These are phyloP conservation scores for Plectosphaerella plurivora DNA, from an alignment of 2,329 filamentous ascomycete species.

Conservation along the genomic window DNA sequence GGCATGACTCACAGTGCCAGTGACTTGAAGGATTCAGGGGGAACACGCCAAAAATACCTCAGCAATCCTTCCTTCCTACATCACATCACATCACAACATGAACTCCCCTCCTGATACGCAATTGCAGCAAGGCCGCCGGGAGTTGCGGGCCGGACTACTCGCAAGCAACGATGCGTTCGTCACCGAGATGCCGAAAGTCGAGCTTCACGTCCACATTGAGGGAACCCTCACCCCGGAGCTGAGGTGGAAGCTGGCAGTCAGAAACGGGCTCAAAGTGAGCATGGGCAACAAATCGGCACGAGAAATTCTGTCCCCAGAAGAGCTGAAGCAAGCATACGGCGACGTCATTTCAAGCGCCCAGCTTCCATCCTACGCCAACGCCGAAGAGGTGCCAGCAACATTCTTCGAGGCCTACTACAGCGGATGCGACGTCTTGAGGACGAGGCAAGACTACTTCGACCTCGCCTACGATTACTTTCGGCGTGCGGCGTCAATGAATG, in stretches of 20 bases:
- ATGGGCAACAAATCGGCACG: constrained; percentile 43
- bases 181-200: constrained; percentile 67
- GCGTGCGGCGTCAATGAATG: constrained; percentile 57
- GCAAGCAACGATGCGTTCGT: constrained; percentile 54
- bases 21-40: no score
- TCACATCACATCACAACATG: background rate
- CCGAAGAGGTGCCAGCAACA: constrained; percentile 54
- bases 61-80: no score
- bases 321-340: constrained; percentile 60
- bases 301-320: constrained; percentile 55
- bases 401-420: constrained; percentile 78
- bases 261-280: constrained; percentile 62
- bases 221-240: constrained; percentile 67
- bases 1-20: no score
- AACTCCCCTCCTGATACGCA: background rate
- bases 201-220: constrained; percentile 79
- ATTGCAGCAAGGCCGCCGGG: background rate
- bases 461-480: constrained; percentile 69
- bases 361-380: background rate
- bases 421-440: constrained; percentile 65
- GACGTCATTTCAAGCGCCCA: constrained; percentile 49
- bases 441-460: constrained; percentile 62
- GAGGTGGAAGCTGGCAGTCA: constrained; percentile 63
- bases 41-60: no score
- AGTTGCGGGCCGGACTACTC: background rate